Conservation (phyloP, 108 stramenopile species). For the Skeletonema costatum region DNA sequence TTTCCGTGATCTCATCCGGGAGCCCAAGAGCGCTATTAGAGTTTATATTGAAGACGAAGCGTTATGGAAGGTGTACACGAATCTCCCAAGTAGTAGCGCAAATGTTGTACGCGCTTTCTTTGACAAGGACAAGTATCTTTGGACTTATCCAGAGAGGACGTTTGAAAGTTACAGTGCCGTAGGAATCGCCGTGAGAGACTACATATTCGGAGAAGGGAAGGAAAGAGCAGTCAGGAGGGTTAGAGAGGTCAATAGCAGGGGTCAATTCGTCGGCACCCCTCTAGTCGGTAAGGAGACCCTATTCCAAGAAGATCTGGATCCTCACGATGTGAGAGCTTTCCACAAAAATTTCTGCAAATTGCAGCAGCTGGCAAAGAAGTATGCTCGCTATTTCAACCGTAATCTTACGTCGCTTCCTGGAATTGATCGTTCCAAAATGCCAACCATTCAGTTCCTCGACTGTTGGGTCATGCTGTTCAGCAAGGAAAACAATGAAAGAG, state of each 20-base stretch:
- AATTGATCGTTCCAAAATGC: background rate
- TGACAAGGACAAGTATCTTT: slow-evolving; percentile 3
- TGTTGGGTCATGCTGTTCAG: slow-evolving; percentile 46
- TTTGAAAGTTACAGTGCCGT: slow-evolving; percentile 1
- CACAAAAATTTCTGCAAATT: slow-evolving; percentile 39
- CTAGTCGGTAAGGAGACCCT: slow-evolving; percentile 61
- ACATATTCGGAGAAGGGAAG: slow-evolving; percentile 50
- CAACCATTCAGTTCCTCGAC: slow-evolving; percentile 43
- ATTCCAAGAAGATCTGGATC: slow-evolving; percentile 28
- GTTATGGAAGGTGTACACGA: slow-evolving; percentile 6
- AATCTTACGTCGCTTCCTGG: slow-evolving; percentile 29
- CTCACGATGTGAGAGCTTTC: slow-evolving; percentile 12
- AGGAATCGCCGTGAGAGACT: slow-evolving; percentile 32
- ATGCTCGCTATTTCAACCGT: slow-evolving; percentile 15
- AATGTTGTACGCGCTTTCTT: slow-evolving; percentile 9
- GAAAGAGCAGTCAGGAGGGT: slow-evolving; percentile 55
- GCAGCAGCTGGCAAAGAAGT: slow-evolving; percentile 25
- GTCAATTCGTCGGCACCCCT: slow-evolving; percentile 34
- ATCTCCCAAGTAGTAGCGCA: background rate
- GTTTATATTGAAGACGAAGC: slow-evolving; percentile 5
- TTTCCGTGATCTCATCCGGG: slow-evolving; percentile 23
- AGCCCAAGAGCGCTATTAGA: slow-evolving; percentile 16
- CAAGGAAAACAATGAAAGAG: background rate
- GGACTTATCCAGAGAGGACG: background rate
- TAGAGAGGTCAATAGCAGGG: slow-evolving; percentile 30